phyloP scores from a whole-genome alignment of 2,329 filamentous ascomycete species.

The Leptographium wingfieldii region DNA sequence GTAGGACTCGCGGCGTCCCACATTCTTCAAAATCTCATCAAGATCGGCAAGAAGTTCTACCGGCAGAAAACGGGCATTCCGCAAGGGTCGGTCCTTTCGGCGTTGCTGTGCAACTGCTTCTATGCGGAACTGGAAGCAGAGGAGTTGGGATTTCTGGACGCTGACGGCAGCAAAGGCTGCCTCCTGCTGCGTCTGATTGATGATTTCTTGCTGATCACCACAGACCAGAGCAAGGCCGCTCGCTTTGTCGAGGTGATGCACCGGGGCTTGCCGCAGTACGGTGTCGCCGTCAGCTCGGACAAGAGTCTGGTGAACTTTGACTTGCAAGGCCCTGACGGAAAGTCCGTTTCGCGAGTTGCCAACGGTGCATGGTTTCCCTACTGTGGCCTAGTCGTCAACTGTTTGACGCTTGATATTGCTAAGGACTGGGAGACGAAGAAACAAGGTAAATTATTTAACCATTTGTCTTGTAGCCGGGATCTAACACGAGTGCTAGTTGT shows the following conservation, averaged over 20 bases:
- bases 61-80: conserved; percentile 82
- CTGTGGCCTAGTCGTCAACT: conserved; percentile 71
- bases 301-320: conserved; percentile 86
- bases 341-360: conserved; percentile 34
- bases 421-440: conserved; percentile 48
- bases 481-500: conserved; percentile 28
- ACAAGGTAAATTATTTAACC: conserved; percentile 26
- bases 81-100: conserved; percentile 82
- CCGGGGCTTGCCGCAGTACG: conserved; percentile 62
- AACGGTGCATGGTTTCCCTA: conserved; percentile 57
- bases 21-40: conserved; percentile 73
- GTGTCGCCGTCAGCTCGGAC: conserved; percentile 58
- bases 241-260: conserved; percentile 74
- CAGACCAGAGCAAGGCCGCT: conserved; percentile 50
- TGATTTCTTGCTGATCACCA: conserved; percentile 83
- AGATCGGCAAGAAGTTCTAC: conserved; percentile 79
- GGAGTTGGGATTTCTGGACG: conserved; percentile 51
- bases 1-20: conserved; percentile 65
- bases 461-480: neutral
- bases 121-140: conserved; percentile 75
- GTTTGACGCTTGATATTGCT: conserved; percentile 57
- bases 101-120: conserved; percentile 85
- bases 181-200: conserved; percentile 76
- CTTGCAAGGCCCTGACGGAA: conserved; percentile 36
- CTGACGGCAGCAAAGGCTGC: conserved; percentile 28